Evolutionary conservation across 208 protist genomes (phyloP), one percentile per base, ranked within the genome.

Genomic region (Vickermania ingenoplastis): DNA sequence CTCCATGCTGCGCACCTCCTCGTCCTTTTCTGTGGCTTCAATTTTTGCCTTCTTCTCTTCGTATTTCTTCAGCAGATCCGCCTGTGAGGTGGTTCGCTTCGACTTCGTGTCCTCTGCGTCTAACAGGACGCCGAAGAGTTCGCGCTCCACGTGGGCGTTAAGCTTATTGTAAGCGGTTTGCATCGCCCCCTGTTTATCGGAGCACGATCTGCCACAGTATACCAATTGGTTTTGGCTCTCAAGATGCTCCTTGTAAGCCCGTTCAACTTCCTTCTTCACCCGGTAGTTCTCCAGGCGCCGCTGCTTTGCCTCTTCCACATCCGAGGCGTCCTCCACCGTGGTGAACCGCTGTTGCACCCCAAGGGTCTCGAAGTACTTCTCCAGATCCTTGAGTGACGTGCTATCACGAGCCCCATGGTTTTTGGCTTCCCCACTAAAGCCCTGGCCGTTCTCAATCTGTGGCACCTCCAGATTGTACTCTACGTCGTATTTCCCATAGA

Each of bases 391-490:
- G 52, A 28, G 52, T 61, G 55, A 59, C 25, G 14, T 41, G n/a
- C 25, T 2, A 2, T 60, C 31, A 3, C 51, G 41, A 17, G 13
- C 27, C 13, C 14, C n/a, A 7, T 25, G 48, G n/a, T 21, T 17
- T 25, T n/a, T 13, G 14, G 61, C 59, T 22, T 73, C 41, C 49
- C 59, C 75, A 31, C 78, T 78, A 70, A 90, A 89, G 36, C 82
- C 86, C 24, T 66, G 71, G 21, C 82, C 86, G 56, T 69, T 86
- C 59, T 88, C 81, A 24, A 92, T 63, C 59, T 92, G 86, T 24
- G 86, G 86, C 22, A 89, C 78, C 69, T 94, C 83, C 3, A 94
- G 13, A 57, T 83, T 85, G 73, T 83, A 89, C 75, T 94, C 87
- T 41, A 81, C 74, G 59, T 94, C 87, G 52, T 89, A 94, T 67